A percentile compares a stretch with the other conserved stretches of the same genome.
Evolutionary conservation across 345 rosid species (phyloP).

Genomic region (Rhodomyrtus tomentosa): DNA sequence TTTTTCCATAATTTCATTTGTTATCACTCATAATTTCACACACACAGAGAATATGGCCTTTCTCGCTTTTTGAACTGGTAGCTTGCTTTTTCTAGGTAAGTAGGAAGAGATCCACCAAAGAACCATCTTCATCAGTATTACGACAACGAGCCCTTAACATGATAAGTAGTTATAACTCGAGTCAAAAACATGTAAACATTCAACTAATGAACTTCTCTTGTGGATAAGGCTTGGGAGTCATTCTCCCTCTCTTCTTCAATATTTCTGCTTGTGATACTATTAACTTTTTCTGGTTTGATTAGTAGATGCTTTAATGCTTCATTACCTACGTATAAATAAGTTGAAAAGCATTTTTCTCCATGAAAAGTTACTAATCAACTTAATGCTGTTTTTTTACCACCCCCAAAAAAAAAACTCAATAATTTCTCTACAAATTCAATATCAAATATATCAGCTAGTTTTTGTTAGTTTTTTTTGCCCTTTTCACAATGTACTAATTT

Average conservation of each 20-base stretch:
- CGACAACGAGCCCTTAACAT: not conserved
- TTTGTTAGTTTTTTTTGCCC: not conserved
- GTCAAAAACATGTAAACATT: not conserved
- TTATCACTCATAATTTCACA: not conserved
- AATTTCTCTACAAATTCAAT: not conserved
- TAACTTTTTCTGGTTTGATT: not conserved
- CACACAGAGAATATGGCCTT: not conserved
- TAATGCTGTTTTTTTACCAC: not conserved
- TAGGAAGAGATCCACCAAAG: accelerated
- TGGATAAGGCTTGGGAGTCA: not conserved
- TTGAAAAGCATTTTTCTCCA: not conserved
- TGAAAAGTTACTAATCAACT: not conserved
- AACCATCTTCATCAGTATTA: not conserved
- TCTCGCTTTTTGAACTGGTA: not conserved
- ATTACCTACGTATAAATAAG: no score
- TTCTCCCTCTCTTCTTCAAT: not conserved
- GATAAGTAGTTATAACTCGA: not conserved
- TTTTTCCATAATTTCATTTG: not conserved
- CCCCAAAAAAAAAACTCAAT: no score
- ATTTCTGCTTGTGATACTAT: no score
- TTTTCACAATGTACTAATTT: not conserved
- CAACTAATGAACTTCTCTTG: not conserved
- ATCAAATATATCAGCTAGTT: not conserved
- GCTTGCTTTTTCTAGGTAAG: not conserved
- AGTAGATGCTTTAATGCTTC: not conserved